A percentile compares a stretch with the other conserved stretches of the same genome.
Evolutionary conservation across 495 filamentous ascomycete genomes (phyloP).

Genomic region (Lasiosphaeria ovina): DNA sequence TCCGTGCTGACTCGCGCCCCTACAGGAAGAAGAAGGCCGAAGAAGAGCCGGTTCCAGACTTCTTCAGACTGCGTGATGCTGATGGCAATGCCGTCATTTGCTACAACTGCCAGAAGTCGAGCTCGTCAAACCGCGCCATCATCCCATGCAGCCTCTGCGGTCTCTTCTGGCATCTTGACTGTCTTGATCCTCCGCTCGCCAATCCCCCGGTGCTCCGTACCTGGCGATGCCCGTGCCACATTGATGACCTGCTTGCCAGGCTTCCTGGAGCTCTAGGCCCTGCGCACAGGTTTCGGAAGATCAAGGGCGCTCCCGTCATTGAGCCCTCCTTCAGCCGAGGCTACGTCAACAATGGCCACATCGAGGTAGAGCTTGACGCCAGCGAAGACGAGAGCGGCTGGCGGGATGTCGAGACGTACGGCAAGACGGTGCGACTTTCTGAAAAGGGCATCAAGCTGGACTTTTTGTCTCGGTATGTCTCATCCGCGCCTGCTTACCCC

Average conservation of each 20-base stretch:
- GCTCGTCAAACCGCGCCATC: slow-evolving; percentile 57
- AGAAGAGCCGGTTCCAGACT: slow-evolving; percentile 62
- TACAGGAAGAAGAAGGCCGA: slow-evolving; percentile 54
- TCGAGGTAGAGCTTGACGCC: slow-evolving; percentile 70
- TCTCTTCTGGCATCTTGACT: slow-evolving; percentile 86
- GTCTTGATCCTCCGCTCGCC: slow-evolving; percentile 78
- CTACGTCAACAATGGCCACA: slow-evolving; percentile 69
- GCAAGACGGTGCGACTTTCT: slow-evolving; percentile 64
- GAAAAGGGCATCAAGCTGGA: slow-evolving; percentile 75
- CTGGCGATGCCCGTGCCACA: slow-evolving; percentile 89
- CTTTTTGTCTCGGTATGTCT: slow-evolving; percentile 59
- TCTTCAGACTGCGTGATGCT: slow-evolving; percentile 60
- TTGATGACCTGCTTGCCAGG: slow-evolving; percentile 53
- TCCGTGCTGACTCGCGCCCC: background rate
- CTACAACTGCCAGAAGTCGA: slow-evolving; percentile 61
- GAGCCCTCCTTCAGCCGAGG: slow-evolving; percentile 55
- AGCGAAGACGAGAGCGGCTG: slow-evolving; percentile 44
- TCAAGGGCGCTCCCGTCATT: slow-evolving; percentile 47
- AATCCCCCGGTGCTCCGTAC: slow-evolving; percentile 66
- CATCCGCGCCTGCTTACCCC: slow-evolving; percentile 1
- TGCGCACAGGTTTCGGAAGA: slow-evolving; percentile 51
- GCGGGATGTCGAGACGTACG: slow-evolving; percentile 47
- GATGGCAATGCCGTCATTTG: slow-evolving; percentile 72
- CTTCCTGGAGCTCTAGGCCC: slow-evolving; percentile 44
- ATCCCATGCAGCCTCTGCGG: slow-evolving; percentile 81